These are phyloP conservation scores for Calvatia gigantea DNA, from an alignment of 768 basidiomycete genomes.

Conservation along the genomic window DNA sequence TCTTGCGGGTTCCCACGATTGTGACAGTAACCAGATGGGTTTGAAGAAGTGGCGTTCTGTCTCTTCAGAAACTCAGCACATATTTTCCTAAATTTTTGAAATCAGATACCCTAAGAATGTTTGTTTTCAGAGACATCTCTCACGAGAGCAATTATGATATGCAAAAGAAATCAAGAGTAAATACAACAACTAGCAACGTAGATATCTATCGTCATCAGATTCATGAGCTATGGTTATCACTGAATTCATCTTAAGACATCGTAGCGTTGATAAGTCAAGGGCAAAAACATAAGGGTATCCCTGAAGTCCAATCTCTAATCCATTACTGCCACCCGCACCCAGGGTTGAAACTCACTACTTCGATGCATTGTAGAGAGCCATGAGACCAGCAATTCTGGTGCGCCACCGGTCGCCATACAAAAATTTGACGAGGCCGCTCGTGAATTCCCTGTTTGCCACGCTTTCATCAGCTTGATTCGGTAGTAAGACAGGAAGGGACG, in stretches of 20 bases:
- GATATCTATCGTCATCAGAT: background rate
- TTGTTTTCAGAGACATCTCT: too few relatives aligned
- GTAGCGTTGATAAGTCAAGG: background rate
- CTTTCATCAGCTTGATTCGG: background rate
- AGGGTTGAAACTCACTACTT: constrained; percentile 12
- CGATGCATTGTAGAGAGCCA: constrained; percentile 33
- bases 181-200: constrained; percentile 7
- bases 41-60: too few relatives aligned
- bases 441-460: constrained; percentile 40
- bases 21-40: too few relatives aligned
- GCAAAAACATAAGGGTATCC: background rate
- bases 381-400: constrained; percentile 38
- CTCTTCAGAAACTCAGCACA: too few relatives aligned
- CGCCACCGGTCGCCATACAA: constrained; percentile 53
- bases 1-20: too few relatives aligned
- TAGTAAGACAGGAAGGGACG: constrained; percentile 20
- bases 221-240: background rate
- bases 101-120: too few relatives aligned
- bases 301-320: background rate
- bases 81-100: too few relatives aligned
- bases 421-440: constrained; percentile 46
- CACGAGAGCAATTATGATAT: too few relatives aligned
- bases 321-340: too few relatives aligned
- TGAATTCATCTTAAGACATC: background rate
- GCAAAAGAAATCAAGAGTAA: background rate